Base-by-base conservation (phyloP, 2,329 filamentous ascomycete genomes). In the Juglanconis oblonga region DNA sequence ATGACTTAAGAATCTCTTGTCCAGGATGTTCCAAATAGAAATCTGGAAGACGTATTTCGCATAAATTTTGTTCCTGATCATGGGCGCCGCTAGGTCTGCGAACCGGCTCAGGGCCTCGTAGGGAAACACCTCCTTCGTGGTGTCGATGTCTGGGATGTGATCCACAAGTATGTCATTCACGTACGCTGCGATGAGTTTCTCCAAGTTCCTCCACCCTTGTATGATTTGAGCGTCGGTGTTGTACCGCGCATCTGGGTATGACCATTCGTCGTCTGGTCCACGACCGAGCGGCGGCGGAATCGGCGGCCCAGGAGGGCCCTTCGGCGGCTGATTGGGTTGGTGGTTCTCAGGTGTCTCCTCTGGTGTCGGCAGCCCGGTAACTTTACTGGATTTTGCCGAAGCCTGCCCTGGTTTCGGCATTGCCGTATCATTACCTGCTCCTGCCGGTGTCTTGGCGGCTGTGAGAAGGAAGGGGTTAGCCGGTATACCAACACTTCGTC, bases 21-120 rank as follows among this genome's bases (percentile, higher is more conserved):
- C 35, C 0, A 57, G 48, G 10, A 57, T 42, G 14, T 57, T 57
- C 55, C 55, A 57, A 11, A 57, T 42, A 6, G 55, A 38, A 13
- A 57, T 8, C 31, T 57, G 36, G 29, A 57, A 57, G 6, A 57
- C 10, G 29, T 44, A 57, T 10, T 49, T 49, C 5, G 55, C 55
- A 31, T 57, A 57, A 7, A 3, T 36, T 3, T 10, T 13, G 10
- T 33, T 57, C 36, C 40, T 24, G n/a, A 40, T 13, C 35, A 57
- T 57, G 1, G 55, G 31, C 5, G 13, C 10, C 3, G 55, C 47
- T 1, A 52, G 47, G 38, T 33, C 24, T 31, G 55, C 35, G 4
- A 51, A 24, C 3, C 40, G 48, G 10, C 24, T n/a, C 1, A 57
- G 38, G 32, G 38, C 48, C n/a, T 44, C 29, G 14, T 44, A 57